phyloP scores from a whole-genome alignment of 495 filamentous ascomycete species.

The Cenococcum geophilum region DNA sequence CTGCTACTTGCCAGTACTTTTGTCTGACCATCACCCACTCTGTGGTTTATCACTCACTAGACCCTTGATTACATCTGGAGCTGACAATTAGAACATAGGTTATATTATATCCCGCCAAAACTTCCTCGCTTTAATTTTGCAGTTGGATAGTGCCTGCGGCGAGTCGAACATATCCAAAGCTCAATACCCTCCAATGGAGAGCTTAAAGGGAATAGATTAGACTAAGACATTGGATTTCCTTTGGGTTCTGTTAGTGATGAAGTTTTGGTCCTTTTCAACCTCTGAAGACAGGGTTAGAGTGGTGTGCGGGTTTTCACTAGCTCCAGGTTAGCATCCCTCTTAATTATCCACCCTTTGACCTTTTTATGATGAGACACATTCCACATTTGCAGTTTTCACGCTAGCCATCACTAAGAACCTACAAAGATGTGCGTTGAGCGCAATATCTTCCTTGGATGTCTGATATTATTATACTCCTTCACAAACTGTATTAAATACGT shows the following conservation, averaged over 20 bases:
- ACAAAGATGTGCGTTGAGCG: conserved; percentile 23
- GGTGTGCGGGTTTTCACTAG: not conserved
- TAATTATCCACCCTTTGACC: not conserved
- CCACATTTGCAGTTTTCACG: conserved; percentile 33
- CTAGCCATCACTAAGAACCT: conserved; percentile 26
- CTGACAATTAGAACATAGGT: not conserved
- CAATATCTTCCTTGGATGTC: conserved; percentile 30
- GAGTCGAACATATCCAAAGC: too few relatives aligned
- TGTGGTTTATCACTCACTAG: not conserved
- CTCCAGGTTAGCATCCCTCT: not conserved
- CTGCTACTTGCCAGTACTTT: conserved; percentile 98
- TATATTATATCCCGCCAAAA: too few relatives aligned
- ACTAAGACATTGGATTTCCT: too few relatives aligned
- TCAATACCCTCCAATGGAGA: too few relatives aligned
- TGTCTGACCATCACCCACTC: conserved; percentile 62
- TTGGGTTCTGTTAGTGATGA: too few relatives aligned
- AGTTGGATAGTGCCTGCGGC: too few relatives aligned
- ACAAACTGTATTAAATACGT: not conserved
- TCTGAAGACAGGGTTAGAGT: not conserved
- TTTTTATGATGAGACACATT: conserved; percentile 28
- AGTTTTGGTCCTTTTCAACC: too few relatives aligned
- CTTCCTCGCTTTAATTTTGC: too few relatives aligned
- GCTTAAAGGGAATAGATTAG: too few relatives aligned
- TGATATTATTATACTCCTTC: conserved; percentile 11
- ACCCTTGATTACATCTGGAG: not conserved